Evolutionary conservation across 106 monocot genomes (phyloP), one percentile per base, ranked within the genome.

Genomic region (Vanilla planifolia): DNA sequence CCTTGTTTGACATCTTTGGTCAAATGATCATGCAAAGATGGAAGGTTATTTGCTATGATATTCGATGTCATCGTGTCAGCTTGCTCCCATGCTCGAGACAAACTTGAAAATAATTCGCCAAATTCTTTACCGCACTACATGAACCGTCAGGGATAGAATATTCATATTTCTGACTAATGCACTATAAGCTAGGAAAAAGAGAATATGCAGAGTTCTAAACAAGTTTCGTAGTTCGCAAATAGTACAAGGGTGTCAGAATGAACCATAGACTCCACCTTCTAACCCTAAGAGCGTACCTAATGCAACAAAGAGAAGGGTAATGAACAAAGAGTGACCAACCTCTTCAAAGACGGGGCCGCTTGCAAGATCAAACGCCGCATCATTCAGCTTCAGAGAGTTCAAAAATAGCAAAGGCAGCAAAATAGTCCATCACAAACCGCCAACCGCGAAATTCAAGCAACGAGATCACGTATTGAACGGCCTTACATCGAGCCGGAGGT

Each of bases 331-430:
- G 11, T 1, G 57, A 71, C 79, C 43, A 23, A 94, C 93, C 85
- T 94, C 89, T 57, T 89, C 83, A 40, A 85, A 20, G 17, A 94
- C 89, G 15, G 89, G 70, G n/a, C 93, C 93, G 44, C 78, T 94
- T 2, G 93, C 62, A 10, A 94, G 83, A 78, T 94, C 93, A 48
- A 94, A 94, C 29, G 93, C 85, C 63, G 93, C 93, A 62, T 94
- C 93, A 63, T 89, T 94, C 19, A 94, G 71, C 93, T 94, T 69
- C 22, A 39, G 2, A 13, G 46, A 24, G 1, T 3, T 43, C 5
- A 14, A 1, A 5, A 42, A 36, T 53, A 52, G 47, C 17, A 34
- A n/a, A 23, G 28, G 51, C 8, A 46, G 33, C 17, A 60, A 57
- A 59, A 35, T n/a, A 42, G 35, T 23, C 64, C 11, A 63, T 60